These are phyloP conservation scores for Tricholoma terreum DNA, from an alignment of 768 basidiomycete species.

Conservation along the genomic window DNA sequence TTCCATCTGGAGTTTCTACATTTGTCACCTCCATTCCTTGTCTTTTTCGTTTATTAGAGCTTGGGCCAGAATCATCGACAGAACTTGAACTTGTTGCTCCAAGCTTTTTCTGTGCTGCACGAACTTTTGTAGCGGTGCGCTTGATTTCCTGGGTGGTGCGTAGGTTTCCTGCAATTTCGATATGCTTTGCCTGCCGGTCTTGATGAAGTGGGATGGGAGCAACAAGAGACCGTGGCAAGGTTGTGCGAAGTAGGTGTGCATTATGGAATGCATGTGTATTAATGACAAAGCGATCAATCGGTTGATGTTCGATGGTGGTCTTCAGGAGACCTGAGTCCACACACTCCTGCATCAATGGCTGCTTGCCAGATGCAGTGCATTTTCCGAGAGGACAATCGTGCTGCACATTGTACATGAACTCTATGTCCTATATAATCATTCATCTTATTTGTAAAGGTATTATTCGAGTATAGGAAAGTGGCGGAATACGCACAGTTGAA, in stretches of 20 bases:
- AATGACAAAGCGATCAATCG: background rate
- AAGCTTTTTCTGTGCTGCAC: background rate
- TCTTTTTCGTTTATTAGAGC: background rate
- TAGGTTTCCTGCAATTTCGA: too few relatives aligned
- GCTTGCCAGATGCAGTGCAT: too few relatives aligned
- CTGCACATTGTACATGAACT: conserved; percentile 20
- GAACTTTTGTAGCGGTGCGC: background rate
- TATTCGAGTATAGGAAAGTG: too few relatives aligned
- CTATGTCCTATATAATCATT: conserved; percentile 11
- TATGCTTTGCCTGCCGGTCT: too few relatives aligned
- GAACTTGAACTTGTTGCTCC: too few relatives aligned
- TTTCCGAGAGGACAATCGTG: conserved; percentile 19
- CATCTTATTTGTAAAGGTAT: too few relatives aligned
- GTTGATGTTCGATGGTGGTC: background rate
- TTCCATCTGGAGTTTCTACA: too few relatives aligned
- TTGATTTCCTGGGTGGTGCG: background rate
- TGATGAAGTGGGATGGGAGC: background rate
- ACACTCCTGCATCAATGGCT: conserved; percentile 12
- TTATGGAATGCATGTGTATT: too few relatives aligned
- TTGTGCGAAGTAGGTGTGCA: too few relatives aligned
- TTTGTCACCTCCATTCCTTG: background rate
- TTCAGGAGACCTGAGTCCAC: background rate
- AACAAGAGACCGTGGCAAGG: background rate
- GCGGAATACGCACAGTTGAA: conserved; percentile 10
- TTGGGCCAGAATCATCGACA: too few relatives aligned